Evolutionary conservation across 2,329 filamentous ascomycete species (phyloP).

Genomic region (Pyrenophora teres): DNA sequence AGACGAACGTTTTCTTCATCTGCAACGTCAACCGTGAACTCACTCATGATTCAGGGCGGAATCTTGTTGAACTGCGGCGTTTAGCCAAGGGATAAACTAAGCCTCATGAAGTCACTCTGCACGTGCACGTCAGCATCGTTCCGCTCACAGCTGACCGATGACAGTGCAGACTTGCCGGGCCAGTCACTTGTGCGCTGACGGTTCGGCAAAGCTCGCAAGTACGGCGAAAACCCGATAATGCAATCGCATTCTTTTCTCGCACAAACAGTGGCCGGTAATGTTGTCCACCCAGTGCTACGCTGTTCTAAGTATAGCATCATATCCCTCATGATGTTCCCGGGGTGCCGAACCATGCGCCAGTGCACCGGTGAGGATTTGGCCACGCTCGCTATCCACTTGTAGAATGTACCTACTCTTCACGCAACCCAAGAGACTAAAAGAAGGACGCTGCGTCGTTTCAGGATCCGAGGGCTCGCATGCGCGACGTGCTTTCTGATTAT

Average conservation of each 20-base stretch:
- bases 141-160: slow-evolving; percentile 16
- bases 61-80: slow-evolving; percentile 23
- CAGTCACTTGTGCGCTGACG: slow-evolving; percentile 3
- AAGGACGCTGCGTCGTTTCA: slow-evolving; percentile 8
- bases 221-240: slow-evolving; percentile 3
- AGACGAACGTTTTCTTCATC: slow-evolving; percentile 2
- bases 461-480: slow-evolving; percentile 6
- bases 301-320: slow-evolving; percentile 1
- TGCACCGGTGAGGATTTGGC: slow-evolving; percentile 6
- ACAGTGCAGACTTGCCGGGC: slow-evolving; percentile 5
- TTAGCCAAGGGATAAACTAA: slow-evolving; percentile 15
- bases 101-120: slow-evolving; percentile 7
- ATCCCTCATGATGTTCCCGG: slow-evolving; percentile 4
- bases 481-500: slow-evolving; percentile 21
- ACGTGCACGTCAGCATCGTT: slow-evolving; percentile 21
- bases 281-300: not conserved
- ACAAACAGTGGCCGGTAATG: slow-evolving; percentile 5
- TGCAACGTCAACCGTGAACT: not conserved
- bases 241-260: slow-evolving; percentile 6
- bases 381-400: not conserved
- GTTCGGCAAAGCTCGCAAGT: slow-evolving; percentile 3
- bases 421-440: slow-evolving; percentile 1
- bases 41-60: slow-evolving; percentile 3
- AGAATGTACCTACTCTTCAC: slow-evolving; percentile 1
- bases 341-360: slow-evolving; percentile 8